Percentiles rank a stretch among this genome's conserved stretches.
Conservation (phyloP, 1,139 yeast genomes). For the Candida sanyaensis region DNA sequence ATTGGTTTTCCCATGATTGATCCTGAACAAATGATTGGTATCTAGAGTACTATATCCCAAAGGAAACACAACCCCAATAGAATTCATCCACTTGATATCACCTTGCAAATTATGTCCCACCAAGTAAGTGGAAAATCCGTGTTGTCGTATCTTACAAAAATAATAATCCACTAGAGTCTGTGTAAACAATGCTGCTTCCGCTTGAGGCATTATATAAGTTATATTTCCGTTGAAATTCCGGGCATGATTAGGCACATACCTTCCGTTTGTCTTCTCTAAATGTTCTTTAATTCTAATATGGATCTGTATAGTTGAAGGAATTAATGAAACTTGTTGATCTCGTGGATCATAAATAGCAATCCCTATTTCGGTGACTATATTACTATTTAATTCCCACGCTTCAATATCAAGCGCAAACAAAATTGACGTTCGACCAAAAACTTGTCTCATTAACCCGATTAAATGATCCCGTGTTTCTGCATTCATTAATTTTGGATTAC, state of each 20-base stretch:
- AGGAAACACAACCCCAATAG: conserved; percentile 52
- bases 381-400: conserved; percentile 55
- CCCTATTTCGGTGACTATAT: conserved; percentile 66
- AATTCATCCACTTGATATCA: conserved; percentile 56
- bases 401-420: conserved; percentile 66
- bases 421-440: conserved; percentile 33
- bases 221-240: conserved; percentile 57
- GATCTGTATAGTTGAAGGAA: conserved; percentile 48
- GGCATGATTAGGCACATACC: conserved; percentile 64
- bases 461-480: conserved; percentile 1
- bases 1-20: conserved; percentile 31
- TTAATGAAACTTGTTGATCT: conserved; percentile 35
- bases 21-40: conserved; percentile 49
- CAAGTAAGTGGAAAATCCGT: conserved; percentile 28
- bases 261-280: conserved; percentile 49
- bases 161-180: conserved; percentile 46
- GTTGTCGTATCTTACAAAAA: conserved; percentile 22
- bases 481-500: conserved; percentile 10
- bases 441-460: conserved; percentile 11
- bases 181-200: conserved; percentile 39
- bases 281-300: conserved; percentile 63
- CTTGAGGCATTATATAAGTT: conserved; percentile 43
- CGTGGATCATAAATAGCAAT: conserved; percentile 66
- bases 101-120: conserved; percentile 74
- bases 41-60: conserved; percentile 40